Evolutionary conservation across 2,329 filamentous ascomycete species (phyloP).

Genomic region (Colletotrichum orchidophilum): DNA sequence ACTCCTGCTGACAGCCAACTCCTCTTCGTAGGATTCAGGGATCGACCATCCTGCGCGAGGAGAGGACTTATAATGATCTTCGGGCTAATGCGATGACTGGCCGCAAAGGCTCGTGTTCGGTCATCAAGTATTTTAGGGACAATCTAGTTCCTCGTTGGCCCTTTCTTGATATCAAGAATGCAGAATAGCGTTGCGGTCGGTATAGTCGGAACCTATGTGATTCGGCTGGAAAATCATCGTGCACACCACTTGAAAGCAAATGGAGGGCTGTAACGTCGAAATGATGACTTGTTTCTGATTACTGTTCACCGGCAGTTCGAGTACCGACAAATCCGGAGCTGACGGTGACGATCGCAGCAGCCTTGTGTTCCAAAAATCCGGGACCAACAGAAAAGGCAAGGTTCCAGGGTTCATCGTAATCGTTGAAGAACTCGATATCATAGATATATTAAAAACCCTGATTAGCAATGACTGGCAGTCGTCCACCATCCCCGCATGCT

Average conservation of each 20-base stretch:
- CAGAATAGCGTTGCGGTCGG: neutral
- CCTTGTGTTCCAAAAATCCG: conserved; percentile 19
- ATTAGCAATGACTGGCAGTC: neutral
- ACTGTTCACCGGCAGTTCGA: conserved; percentile 16
- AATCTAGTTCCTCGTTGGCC: neutral
- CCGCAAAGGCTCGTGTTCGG: neutral
- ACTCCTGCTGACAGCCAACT: neutral
- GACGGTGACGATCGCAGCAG: conserved; percentile 23
- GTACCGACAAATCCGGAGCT: neutral
- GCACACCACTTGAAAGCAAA: neutral
- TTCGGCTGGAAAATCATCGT: neutral
- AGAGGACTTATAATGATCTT: neutral
- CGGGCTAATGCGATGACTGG: neutral
- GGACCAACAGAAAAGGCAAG: conserved; percentile 20
- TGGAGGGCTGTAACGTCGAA: neutral
- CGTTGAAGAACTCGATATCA: conserved; percentile 22
- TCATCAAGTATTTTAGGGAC: neutral
- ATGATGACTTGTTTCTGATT: neutral
- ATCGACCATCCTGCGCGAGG: neutral
- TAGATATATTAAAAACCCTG: conserved; percentile 12
- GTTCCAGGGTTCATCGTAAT: conserved; percentile 23
- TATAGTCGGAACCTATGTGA: neutral
- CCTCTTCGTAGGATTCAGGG: neutral
- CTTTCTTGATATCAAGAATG: neutral
- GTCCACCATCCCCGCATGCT: conserved; percentile 10